Base-by-base conservation (phyloP, 306 rosid species). In the Prinsepia uniflora region DNA sequence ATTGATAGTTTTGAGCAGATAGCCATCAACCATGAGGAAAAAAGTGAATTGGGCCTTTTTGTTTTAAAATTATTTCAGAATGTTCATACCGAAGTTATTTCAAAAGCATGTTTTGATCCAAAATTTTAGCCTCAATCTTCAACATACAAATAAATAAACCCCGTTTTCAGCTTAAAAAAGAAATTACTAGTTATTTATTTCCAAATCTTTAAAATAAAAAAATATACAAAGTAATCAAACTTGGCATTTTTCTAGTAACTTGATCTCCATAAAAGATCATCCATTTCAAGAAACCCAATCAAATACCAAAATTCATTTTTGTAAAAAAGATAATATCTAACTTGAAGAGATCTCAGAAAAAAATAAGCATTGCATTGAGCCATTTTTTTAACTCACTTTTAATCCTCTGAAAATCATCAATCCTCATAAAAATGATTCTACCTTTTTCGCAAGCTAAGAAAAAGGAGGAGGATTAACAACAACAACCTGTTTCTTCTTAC, bases 401-500 rank as follows among this genome's bases (percentile, higher is more conserved):
- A 24, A 0, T 24, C 30, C 30, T 24, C 30, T 24, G 30, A 24
- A 24, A 24, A 24, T 24, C 30, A 24, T 24, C 30, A 24, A 24
- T 24, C 30, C 30, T 24, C 30, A 24, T 24, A 24, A 1, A 24
- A 24, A 24, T 0, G 30, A 24, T 24, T 24, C 30, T 24, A 24
- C 1, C 30, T 24, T 24, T 24, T 24, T 24, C 2, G 30, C 30
- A 24, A 24, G 30, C 1, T 24, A 24, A 56, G 18, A 40, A 4
- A 41, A 1, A 52, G 24, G 30, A 19, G 24, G 41, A 15, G 36
- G 9, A 14, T 19, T 18, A 22, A 20, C 34, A 73, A 64, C 12
- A 67, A 59, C 65, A 43, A 87, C 92, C 92, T 88, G 88, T 22
- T 85, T 87, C 85, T 92, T 89, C 96, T 86, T 92, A 67, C 98